Percentiles rank a stretch among this genome's conserved stretches.
Conservation (phyloP, 345 rosid genomes). For the Stellera chamaejasme region DNA sequence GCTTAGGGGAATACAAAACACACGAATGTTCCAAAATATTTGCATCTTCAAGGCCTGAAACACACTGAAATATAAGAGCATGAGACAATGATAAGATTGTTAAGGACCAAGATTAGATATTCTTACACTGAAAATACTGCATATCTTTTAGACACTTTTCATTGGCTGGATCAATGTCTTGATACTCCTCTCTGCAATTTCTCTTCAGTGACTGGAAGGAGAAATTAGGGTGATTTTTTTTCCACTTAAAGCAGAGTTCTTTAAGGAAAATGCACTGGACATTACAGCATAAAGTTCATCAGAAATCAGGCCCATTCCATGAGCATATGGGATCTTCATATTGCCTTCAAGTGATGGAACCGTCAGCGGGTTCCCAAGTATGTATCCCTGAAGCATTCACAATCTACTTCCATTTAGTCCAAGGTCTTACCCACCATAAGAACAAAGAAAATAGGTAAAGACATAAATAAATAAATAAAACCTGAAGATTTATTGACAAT, state of each 20-base stretch:
- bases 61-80: conserved; percentile 19
- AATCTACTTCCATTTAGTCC: neutral
- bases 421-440: too few species aligned
- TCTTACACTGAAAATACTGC: conserved; percentile 14
- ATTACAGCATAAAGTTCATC: neutral
- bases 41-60: conserved; percentile 8
- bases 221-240: neutral
- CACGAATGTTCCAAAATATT: conserved; percentile 36
- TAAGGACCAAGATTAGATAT: neutral
- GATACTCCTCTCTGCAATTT: conserved; percentile 27
- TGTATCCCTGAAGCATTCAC: neutral
- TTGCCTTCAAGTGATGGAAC: neutral
- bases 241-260: neutral
- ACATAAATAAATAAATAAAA: neutral
- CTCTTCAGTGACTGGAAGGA: conserved; percentile 28
- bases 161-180: conserved; percentile 21
- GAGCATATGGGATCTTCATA: neutral
- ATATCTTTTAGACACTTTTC: conserved; percentile 27
- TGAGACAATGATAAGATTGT: neutral
- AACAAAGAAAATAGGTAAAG: too few species aligned
- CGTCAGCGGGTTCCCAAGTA: neutral
- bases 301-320: neutral
- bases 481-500: conserved; percentile 56
- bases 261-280: neutral
- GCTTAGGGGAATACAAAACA: conserved; percentile 20